Conservation (phyloP, 345 rosid species). For the Arabis hirsuta region DNA sequence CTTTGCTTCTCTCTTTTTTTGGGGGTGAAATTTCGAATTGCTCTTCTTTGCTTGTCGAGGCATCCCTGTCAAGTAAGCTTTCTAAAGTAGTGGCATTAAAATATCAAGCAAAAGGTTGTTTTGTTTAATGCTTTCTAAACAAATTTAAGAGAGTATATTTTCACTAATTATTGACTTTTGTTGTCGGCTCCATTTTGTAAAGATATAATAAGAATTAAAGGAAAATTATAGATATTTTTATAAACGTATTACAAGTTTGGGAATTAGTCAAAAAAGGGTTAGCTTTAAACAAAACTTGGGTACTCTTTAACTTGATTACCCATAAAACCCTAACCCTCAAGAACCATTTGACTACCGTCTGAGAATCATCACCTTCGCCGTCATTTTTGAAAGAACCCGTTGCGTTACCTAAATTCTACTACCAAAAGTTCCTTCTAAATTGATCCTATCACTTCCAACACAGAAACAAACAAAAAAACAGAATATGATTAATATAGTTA, state of each 20-base stretch:
- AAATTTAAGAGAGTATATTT: background rate
- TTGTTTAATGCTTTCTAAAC: constrained; percentile 6
- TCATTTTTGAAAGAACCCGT: constrained; percentile 13
- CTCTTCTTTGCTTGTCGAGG: background rate
- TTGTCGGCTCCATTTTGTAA: constrained; percentile 16
- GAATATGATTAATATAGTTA: constrained; percentile 9
- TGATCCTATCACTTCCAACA: constrained; percentile 34
- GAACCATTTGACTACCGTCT: constrained; percentile 34
- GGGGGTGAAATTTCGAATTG: background rate
- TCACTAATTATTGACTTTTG: constrained; percentile 11
- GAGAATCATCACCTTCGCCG: constrained; percentile 35
- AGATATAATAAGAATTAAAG: background rate
- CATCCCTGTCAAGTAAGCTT: constrained; percentile 10
- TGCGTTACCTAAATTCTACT: constrained; percentile 27
- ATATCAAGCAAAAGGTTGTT: constrained; percentile 5
- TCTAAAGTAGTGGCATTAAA: constrained; percentile 13
- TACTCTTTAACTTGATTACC: constrained; percentile 32
- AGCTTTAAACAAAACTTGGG: constrained; percentile 46
- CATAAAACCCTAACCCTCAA: constrained; percentile 48
- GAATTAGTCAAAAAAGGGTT: constrained; percentile 41
- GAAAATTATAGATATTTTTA: constrained; percentile 10
- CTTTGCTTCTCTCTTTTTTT: constrained; percentile 4
- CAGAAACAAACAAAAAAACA: constrained; percentile 9
- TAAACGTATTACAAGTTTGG: constrained; percentile 36
- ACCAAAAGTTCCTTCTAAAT: constrained; percentile 31